Evolutionary conservation across 1,284 basidiomycete species (phyloP), one percentile per base, ranked within the genome.

Genomic region (Trametes pubescens): DNA sequence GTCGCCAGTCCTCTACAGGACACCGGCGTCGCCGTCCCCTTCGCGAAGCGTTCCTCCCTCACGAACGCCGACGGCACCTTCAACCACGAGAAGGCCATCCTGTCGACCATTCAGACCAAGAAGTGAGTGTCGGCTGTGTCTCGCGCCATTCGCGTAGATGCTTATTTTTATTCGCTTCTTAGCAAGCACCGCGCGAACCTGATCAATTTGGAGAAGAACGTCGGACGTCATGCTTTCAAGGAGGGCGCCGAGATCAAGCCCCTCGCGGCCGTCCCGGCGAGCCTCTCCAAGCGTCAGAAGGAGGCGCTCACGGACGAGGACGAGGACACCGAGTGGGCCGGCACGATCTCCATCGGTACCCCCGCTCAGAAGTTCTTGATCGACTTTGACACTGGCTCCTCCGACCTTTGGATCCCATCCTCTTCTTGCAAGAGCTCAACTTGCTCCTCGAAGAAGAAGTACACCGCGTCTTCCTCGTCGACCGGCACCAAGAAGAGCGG

Each of bases 391-490:
- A 72, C 67, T 40, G 66, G 63, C 49, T 71, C 68, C 14, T 62
- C 66, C 37, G 65, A 69, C 58, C 69, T 80, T 13, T 76, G 84
- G 68, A 74, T 84, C 35, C 83, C 83, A 11, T 75, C 72, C 16
- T 55, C 69, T 34, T 62, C 67, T 32, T 86, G 83, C 65, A 70
- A 65, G 34, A 66, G 64, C 60, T 63, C 59, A 18, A 75, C 68
- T 24, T 82, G 82, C 65, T 48, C 57, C n/a, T 71, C 73, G 2
- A 79, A 82, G 62, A 71, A 68, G 13, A 67, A 67, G 54, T 82
- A 79, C 61, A 55, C 76, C 29, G 63, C 77, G 5, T 61, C 65
- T 1, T 49, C 67, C 26, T 79, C 78, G 35, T 75, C 76, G 6
- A 76, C 77, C 26, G 63, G 73, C 34, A 16, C 61, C 16, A 58